Percentiles rank a stretch among this genome's conserved stretches.
phyloP scores from a whole-genome alignment of 2,329 filamentous ascomycete genomes.

The Arthrobotrys musiformis region DNA sequence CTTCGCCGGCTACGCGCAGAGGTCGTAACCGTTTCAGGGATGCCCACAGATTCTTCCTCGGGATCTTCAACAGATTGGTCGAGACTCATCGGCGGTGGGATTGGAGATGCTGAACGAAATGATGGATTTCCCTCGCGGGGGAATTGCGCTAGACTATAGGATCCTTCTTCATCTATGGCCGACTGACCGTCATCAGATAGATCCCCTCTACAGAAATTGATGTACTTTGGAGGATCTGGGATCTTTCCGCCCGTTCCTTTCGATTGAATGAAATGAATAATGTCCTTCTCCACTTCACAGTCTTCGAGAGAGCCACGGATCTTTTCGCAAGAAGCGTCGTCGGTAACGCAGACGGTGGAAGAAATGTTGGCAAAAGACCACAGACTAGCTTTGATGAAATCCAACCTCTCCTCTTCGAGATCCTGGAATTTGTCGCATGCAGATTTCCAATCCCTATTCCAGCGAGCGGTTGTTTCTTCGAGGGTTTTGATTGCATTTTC shows the following conservation, averaged over 20 bases:
- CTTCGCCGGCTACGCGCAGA: conserved; percentile 46
- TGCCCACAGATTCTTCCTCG: conserved; percentile 35
- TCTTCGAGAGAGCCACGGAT: conserved; percentile 91
- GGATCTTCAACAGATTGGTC: conserved; percentile 35
- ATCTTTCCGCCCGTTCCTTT: conserved; percentile 95
- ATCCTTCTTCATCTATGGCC: conserved; percentile 84
- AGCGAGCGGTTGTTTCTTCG: conserved; percentile 92
- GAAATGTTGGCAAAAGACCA: conserved; percentile 99
- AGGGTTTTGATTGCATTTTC: conserved; percentile 90
- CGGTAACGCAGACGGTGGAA: conserved; percentile 96
- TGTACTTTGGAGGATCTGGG: conserved; percentile 94
- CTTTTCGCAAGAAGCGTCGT: conserved; percentile 96
- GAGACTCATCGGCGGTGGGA: conserved; percentile 77
- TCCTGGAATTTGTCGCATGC: conserved; percentile 99
- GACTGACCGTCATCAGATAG: conserved; percentile 79
- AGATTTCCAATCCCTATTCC: conserved; percentile 98
- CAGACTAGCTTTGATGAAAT: conserved; percentile 96
- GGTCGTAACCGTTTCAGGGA: conserved; percentile 38
- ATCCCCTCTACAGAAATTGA: conserved; percentile 97
- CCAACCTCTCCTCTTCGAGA: conserved; percentile 93
- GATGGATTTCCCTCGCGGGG: conserved; percentile 94
- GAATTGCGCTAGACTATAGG: conserved; percentile 97
- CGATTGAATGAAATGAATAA: conserved; percentile 85
- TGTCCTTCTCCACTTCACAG: conserved; percentile 97
- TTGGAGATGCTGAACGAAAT: conserved; percentile 93